These are phyloP conservation scores for Lepidium aucheri DNA, from an alignment of 345 rosid genomes.

Conservation along the genomic window DNA sequence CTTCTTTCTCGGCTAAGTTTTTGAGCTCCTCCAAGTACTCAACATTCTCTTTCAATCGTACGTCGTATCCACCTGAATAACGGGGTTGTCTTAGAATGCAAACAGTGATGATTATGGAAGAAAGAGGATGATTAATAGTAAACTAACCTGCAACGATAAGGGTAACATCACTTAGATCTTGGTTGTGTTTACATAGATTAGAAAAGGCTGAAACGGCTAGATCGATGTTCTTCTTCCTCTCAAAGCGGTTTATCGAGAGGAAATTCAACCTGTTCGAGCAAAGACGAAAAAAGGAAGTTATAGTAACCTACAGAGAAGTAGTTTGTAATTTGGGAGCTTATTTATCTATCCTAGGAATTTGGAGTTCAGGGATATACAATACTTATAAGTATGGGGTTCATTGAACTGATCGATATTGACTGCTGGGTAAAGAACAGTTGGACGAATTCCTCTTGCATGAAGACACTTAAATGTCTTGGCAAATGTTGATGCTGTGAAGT, in stretches of 20 bases:
- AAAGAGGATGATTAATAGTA: conserved; percentile 1
- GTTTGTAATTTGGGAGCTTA: background rate
- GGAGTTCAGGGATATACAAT: conserved; percentile 34
- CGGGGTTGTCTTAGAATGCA: background rate
- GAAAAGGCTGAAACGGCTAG: conserved; percentile 89
- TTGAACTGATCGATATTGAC: conserved; percentile 76
- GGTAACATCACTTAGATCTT: conserved; percentile 37
- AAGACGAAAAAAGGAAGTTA: conserved; percentile 3
- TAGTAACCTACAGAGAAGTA: background rate
- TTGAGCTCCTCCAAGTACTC: conserved; percentile 76
- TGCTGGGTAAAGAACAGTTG: conserved; percentile 84
- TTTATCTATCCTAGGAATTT: background rate
- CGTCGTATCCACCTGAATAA: conserved; percentile 71
- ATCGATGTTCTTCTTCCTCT: conserved; percentile 80
- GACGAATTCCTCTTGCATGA: conserved; percentile 55
- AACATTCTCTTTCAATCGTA: conserved; percentile 70
- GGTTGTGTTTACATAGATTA: conserved; percentile 40
- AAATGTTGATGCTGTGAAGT: conserved; percentile 78
- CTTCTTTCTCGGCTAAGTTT: conserved; percentile 54
- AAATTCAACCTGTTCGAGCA: conserved; percentile 56
- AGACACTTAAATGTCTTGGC: conserved; percentile 77
- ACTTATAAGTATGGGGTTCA: conserved; percentile 50
- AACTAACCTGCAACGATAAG: conserved; percentile 71
- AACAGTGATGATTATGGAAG: background rate
- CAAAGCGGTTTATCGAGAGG: conserved; percentile 85